Percentiles rank a stretch among this genome's conserved stretches.
phyloP scores from a whole-genome alignment of 257 asterid species.

The Dorcoceras hygrometricum region DNA sequence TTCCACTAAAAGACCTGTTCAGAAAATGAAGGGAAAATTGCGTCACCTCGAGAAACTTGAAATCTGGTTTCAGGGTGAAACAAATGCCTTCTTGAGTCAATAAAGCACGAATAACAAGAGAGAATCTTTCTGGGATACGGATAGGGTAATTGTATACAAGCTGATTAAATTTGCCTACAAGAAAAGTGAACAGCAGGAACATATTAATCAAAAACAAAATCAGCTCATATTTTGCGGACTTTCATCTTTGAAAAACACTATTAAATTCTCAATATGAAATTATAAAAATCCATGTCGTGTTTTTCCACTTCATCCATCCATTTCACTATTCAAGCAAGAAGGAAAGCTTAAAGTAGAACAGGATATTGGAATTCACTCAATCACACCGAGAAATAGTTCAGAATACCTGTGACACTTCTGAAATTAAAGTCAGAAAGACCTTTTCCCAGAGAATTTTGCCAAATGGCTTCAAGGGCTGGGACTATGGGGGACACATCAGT shows the following conservation, averaged over 20 bases:
- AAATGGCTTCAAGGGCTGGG: constrained; percentile 96
- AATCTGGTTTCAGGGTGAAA: constrained; percentile 82
- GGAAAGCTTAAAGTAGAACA: neutral
- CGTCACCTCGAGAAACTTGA: constrained; percentile 96
- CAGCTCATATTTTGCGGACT: neutral
- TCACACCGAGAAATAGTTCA: constrained; percentile 22
- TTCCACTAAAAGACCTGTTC: constrained; percentile 1
- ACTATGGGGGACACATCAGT: constrained; percentile 94
- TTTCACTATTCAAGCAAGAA: constrained; percentile 3
- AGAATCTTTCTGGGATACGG: constrained; percentile 97
- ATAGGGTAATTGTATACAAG: constrained; percentile 95
- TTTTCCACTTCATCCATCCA: neutral
- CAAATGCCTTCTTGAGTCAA: constrained; percentile 99
- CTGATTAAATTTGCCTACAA: constrained; percentile 91
- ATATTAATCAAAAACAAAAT: constrained; percentile 17
- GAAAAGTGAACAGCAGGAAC: constrained; percentile 18
- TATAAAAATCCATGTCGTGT: neutral
- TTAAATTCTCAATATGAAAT: neutral
- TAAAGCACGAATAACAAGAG: constrained; percentile 93
- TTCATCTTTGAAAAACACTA: neutral
- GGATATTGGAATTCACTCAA: constrained; percentile 13
- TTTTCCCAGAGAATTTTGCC: constrained; percentile 96
- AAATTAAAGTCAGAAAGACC: constrained; percentile 96
- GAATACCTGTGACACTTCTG: constrained; percentile 90
- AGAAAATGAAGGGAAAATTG: constrained; percentile 15